Evolutionary conservation across 1,139 yeast genomes (phyloP).

Genomic region (Groenewaldozyma sp.): DNA sequence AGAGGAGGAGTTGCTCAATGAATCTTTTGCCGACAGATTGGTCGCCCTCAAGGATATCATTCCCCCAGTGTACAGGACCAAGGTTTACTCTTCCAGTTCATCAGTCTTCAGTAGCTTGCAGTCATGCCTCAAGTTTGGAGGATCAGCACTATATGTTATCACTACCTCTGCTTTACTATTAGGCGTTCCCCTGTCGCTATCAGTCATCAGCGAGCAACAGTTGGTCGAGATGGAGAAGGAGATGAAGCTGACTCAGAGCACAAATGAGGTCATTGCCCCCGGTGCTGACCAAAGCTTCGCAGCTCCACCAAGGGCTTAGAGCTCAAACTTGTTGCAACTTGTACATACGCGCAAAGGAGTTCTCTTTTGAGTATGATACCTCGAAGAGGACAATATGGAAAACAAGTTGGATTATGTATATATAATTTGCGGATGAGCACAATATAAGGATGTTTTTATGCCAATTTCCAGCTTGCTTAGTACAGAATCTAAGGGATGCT

Average conservation of each 20-base stretch:
- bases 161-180: constrained; percentile 77
- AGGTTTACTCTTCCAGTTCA: constrained; percentile 27
- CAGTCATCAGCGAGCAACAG: constrained; percentile 88
- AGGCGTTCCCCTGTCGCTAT: constrained; percentile 88
- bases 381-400: no score
- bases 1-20: constrained; percentile 72
- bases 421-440: no score
- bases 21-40: constrained; percentile 77
- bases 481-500: no score
- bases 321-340: background rate
- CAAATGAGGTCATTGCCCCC: constrained; percentile 75
- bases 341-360: constrained; percentile 4
- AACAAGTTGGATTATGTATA: no score
- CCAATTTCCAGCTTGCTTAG: no score
- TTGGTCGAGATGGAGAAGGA: constrained; percentile 91
- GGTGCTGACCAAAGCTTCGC: constrained; percentile 54
- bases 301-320: constrained; percentile 16
- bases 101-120: constrained; percentile 27
- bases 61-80: constrained; percentile 76
- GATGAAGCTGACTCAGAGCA: constrained; percentile 76
- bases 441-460: no score
- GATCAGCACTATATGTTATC: constrained; percentile 73
- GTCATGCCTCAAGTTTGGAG: constrained; percentile 47
- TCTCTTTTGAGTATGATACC: background rate
- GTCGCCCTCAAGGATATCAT: constrained; percentile 86